These are phyloP conservation scores for Hemileccinum impolitum DNA, from an alignment of 768 basidiomycete genomes.

Conservation along the genomic window DNA sequence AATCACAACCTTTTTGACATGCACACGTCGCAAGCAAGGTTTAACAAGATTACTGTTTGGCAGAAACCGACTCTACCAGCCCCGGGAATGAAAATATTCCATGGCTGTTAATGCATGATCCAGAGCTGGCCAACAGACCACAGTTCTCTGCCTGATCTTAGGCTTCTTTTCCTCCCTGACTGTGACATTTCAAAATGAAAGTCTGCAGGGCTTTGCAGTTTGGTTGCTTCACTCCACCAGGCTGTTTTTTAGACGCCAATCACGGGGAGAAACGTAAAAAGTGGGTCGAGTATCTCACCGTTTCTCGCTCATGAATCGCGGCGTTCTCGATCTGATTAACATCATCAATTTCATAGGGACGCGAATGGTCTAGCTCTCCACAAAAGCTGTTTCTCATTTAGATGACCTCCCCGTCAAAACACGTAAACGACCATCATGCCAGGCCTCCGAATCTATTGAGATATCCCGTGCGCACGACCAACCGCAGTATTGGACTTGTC, in stretches of 20 bases:
- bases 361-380: neutral
- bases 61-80: no score
- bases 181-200: slow-evolving; percentile 15
- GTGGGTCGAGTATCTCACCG: slow-evolving; percentile 8
- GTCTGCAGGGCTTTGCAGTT: neutral
- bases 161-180: slow-evolving; percentile 24
- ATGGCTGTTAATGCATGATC: neutral
- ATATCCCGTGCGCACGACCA: neutral
- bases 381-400: slow-evolving; percentile 5
- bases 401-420: slow-evolving; percentile 6
- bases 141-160: neutral
- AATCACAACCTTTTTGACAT: no score
- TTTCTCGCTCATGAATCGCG: slow-evolving; percentile 4
- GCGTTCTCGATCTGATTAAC: slow-evolving; percentile 8
- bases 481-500: slow-evolving; percentile 1
- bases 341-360: neutral
- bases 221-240: neutral
- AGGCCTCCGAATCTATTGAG: slow-evolving; percentile 4
- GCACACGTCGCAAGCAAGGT: no score
- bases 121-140: no score
- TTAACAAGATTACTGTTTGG: no score
- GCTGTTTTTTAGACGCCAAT: neutral
- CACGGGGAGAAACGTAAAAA: slow-evolving; percentile 16
- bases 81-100: no score
- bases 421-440: slow-evolving; percentile 15